Conservation (phyloP, 2,329 filamentous ascomycete species). For the Phaeophleospora eucalypticola region DNA sequence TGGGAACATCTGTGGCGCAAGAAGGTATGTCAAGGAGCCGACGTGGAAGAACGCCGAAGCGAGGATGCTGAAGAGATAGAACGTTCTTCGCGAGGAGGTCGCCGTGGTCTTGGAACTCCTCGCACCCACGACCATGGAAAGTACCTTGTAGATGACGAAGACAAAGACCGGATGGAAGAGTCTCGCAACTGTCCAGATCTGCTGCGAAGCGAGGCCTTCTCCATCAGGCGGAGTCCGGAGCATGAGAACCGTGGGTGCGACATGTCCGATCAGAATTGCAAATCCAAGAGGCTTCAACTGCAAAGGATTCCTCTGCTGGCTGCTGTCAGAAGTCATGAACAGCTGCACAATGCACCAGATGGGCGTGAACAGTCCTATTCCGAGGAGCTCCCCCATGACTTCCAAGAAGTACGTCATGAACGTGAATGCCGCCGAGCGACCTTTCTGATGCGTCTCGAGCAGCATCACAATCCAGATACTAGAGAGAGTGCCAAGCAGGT, state of each 20-base stretch:
- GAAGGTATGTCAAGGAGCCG: conserved; percentile 13
- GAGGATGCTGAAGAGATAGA: conserved; percentile 22
- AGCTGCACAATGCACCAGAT: conserved; percentile 21
- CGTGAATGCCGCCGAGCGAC: conserved; percentile 7
- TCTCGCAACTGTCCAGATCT: conserved; percentile 20
- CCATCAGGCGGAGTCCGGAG: conserved; percentile 15
- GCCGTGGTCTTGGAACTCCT: neutral
- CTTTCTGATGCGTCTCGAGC: conserved; percentile 15
- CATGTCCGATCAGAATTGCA: conserved; percentile 18
- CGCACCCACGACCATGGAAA: conserved; percentile 1
- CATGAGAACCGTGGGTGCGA: conserved; percentile 22
- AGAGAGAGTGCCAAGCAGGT: conserved; percentile 19
- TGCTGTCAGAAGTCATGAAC: conserved; percentile 5
- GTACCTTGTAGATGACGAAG: conserved; percentile 9
- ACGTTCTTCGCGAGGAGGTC: conserved; percentile 4
- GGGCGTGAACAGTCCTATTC: conserved; percentile 21
- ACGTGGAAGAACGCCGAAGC: conserved; percentile 22
- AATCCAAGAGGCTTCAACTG: conserved; percentile 14
- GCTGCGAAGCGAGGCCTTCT: conserved; percentile 16
- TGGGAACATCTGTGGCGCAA: conserved; percentile 11
- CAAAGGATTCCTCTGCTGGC: neutral
- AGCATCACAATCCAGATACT: conserved; percentile 22
- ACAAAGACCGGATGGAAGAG: conserved; percentile 23
- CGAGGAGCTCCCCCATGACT: conserved; percentile 20
- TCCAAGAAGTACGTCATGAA: conserved; percentile 18